Base-by-base conservation (phyloP, 2,329 filamentous ascomycete genomes). In the Paraphaeosphaeria sporulosa region DNA sequence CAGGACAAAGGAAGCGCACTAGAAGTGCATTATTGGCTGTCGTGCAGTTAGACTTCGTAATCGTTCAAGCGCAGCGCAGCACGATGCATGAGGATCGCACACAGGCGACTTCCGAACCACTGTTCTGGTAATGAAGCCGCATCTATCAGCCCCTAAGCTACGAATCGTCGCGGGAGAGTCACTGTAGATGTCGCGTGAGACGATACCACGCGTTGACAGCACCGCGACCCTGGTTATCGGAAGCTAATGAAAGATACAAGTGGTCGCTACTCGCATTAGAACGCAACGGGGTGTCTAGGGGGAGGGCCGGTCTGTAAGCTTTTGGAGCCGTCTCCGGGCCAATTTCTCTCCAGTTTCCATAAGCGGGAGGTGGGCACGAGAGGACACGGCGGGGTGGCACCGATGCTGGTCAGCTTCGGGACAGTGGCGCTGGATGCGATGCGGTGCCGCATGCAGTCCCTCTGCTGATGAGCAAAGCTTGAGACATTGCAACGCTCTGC, bases 141-240 rank as follows among this genome's bases (percentile, higher is more conserved):
- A 46, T 36, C 34, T 44, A 61, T 58, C 55, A 56, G 44, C 49
- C 44, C 50, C 51, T 25, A 46, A 46, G 34, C 40, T 36, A 13
- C 43, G 42, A 43, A 34, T 38, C 23, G 27, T 30, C n/a, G 13
- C 32, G 9, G 27, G 49, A 19, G 48, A 48, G 32, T 44, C 19
- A 38, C 55, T 58, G 46, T 44, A 52, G 23, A 15, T 36, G 40
- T 36, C 55, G 56, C 40, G 47, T 50, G 51, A 40, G 43, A 34
- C 36, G 13, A 51, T 8, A n/a, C n/a, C n/a, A n/a, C n/a, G n/a
- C n/a, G n/a, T n/a, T n/a, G n/a, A n/a, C n/a, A 57, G 52, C 42
- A 42, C 59, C 59, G 55, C 38, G 10, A 42, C 25, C 59, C 56
- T 56, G 59, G 59, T 59, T 49, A 47, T 58, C 55, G 59, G 59